Conservation (phyloP, 805 yeast species). For the Wickerhamomyces hampshirensis region DNA sequence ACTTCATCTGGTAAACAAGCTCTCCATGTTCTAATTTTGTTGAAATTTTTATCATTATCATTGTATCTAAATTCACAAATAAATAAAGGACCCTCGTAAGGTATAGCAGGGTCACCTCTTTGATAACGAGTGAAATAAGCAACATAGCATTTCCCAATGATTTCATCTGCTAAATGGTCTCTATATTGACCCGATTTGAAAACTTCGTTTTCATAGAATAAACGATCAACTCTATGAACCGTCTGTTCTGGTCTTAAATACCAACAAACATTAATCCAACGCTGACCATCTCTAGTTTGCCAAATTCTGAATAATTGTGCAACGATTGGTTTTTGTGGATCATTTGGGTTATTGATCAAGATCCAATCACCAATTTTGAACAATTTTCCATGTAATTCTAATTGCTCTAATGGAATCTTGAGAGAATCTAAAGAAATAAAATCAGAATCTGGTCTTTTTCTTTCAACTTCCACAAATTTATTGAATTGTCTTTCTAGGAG, state of each 20-base stretch:
- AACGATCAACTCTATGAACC: conserved; percentile 84
- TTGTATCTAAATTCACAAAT: conserved; percentile 94
- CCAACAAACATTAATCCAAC: conserved; percentile 95
- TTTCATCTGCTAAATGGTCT: conserved; percentile 85
- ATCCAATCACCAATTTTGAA: conserved; percentile 96
- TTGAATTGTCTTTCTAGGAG: conserved; percentile 59
- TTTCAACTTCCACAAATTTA: conserved; percentile 57
- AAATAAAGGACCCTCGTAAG: conserved; percentile 78
- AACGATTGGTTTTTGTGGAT: conserved; percentile 82
- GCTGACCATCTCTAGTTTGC: conserved; percentile 74
- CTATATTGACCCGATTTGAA: conserved; percentile 96
- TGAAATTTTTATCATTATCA: conserved; percentile 84
- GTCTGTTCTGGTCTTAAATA: conserved; percentile 97
- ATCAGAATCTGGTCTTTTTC: conserved; percentile 77
- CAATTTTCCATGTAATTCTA: conserved; percentile 63
- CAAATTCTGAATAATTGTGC: conserved; percentile 93
- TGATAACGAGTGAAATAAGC: conserved; percentile 91
- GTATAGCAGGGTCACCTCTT: conserved; percentile 87
- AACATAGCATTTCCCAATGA: conserved; percentile 91
- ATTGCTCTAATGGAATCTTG: conserved; percentile 75
- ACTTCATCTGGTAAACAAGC: conserved; percentile 98
- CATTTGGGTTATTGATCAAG: conserved; percentile 80
- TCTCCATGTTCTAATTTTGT: conserved; percentile 96
- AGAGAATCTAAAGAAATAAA: conserved; percentile 50
- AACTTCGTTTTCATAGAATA: conserved; percentile 91